Evolutionary conservation across 2,329 filamentous ascomycete species (phyloP).

Genomic region (Botryotinia calthae): DNA sequence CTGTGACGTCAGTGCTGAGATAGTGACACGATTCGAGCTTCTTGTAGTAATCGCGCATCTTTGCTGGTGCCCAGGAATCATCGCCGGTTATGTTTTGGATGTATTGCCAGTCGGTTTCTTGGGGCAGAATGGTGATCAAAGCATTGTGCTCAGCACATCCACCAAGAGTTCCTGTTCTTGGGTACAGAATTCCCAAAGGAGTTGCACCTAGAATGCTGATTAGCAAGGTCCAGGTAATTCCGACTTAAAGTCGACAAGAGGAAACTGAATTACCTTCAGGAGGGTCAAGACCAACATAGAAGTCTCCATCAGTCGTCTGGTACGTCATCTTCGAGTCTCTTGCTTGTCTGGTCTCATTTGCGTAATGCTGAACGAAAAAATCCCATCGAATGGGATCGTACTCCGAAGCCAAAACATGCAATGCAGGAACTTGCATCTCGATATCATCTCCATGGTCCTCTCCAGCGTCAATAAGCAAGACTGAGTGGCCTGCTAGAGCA

Average conservation of each 20-base stretch:
- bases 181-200: constrained; percentile 37
- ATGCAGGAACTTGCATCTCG: constrained; percentile 47
- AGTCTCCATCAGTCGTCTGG: constrained; percentile 35
- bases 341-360: constrained; percentile 22
- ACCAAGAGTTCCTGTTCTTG: constrained; percentile 37
- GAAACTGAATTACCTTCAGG: constrained; percentile 20
- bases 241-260: background rate
- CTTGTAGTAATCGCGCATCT: constrained; percentile 45
- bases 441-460: constrained; percentile 48
- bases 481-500: constrained; percentile 50
- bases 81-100: constrained; percentile 33
- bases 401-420: constrained; percentile 47
- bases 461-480: constrained; percentile 53
- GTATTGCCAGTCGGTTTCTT: constrained; percentile 31
- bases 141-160: constrained; percentile 35
- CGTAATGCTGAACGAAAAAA: constrained; percentile 40
- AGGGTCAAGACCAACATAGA: constrained; percentile 33
- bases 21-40: constrained; percentile 47
- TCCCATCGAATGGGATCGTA: constrained; percentile 47
- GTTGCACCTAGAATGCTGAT: constrained; percentile 19
- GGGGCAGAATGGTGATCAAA: constrained; percentile 26
- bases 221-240: background rate
- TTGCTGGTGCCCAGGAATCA: constrained; percentile 33
- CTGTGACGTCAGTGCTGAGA: constrained; percentile 38
- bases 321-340: constrained; percentile 39